Conservation (phyloP, 2,329 filamentous ascomycete species). For the Apiospora phragmitis region DNA sequence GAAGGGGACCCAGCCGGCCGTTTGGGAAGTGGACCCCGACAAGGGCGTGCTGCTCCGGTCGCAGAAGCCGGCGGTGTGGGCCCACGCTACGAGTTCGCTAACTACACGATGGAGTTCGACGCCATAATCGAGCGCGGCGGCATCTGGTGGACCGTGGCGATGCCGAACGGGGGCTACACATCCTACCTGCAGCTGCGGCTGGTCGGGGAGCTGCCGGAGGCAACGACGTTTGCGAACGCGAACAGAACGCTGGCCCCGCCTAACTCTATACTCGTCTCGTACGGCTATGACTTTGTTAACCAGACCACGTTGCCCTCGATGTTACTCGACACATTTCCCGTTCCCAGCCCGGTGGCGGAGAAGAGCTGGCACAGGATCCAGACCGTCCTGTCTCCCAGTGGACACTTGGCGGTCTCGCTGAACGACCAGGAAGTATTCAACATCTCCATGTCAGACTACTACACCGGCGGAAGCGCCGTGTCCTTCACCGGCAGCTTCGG, state of each 20-base stretch:
- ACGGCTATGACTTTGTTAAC: slow-evolving; percentile 36
- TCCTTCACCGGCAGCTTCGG: slow-evolving; percentile 36
- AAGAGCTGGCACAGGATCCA: slow-evolving; percentile 38
- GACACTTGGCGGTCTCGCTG: slow-evolving; percentile 31
- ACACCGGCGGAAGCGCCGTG: slow-evolving; percentile 14
- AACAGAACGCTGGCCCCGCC: slow-evolving; percentile 35
- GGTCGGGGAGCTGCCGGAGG: slow-evolving; percentile 24
- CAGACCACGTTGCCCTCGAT: slow-evolving; percentile 33
- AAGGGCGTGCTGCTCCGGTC: slow-evolving; percentile 37
- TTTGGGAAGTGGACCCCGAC: slow-evolving; percentile 31
- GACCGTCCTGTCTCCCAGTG: slow-evolving; percentile 29
- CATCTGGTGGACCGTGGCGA: slow-evolving; percentile 35
- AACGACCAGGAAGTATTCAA: slow-evolving; percentile 23
- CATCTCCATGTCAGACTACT: slow-evolving; percentile 15
- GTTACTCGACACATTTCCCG: slow-evolving; percentile 26
- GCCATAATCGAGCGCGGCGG: slow-evolving; percentile 39
- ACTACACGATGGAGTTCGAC: slow-evolving; percentile 39
- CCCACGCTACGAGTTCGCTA: slow-evolving; percentile 24
- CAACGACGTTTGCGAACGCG: slow-evolving; percentile 32
- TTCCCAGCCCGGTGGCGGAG: slow-evolving; percentile 31
- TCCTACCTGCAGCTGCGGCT: slow-evolving; percentile 24
- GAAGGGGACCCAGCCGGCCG: slow-evolving; percentile 35
- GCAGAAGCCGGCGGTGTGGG: slow-evolving; percentile 30
- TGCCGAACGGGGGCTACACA: neutral
- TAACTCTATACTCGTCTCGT: slow-evolving; percentile 35